phyloP scores from a whole-genome alignment of 805 yeast species.

The Saturnispora dispora region DNA sequence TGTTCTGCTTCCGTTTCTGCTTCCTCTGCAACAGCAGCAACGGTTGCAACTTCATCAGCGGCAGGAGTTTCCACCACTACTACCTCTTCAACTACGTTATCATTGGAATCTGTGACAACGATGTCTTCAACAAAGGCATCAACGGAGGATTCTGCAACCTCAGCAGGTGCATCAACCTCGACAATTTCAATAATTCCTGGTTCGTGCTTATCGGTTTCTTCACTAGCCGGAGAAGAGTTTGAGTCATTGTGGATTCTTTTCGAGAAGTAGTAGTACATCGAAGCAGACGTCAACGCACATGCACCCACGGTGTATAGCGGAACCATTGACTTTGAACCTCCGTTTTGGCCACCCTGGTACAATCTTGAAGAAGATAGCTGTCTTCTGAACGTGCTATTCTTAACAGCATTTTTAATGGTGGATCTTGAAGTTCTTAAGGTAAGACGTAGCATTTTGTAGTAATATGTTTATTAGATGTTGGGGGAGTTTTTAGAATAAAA shows the following conservation, averaged over 20 bases:
- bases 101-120: background rate
- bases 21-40: constrained; percentile 14
- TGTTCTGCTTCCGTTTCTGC: constrained; percentile 30
- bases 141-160: background rate
- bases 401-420: background rate
- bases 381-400: background rate
- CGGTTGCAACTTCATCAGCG: constrained; percentile 4
- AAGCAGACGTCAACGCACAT: constrained; percentile 13
- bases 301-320: constrained; percentile 12
- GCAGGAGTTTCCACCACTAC: background rate
- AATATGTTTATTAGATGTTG: background rate
- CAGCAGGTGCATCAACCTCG: constrained; percentile 12
- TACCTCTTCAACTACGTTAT: background rate
- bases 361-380: background rate
- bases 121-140: constrained; percentile 1
- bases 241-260: constrained; percentile 12
- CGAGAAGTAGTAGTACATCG: constrained; percentile 12
- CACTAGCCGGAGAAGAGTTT: background rate
- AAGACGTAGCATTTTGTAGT: background rate
- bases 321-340: background rate
- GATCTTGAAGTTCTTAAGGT: background rate
- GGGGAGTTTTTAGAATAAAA: background rate
- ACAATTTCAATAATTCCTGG: background rate
- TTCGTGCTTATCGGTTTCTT: background rate
- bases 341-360: background rate